A percentile compares a stretch with the other conserved stretches of the same genome.
phyloP scores from a whole-genome alignment of 2,329 filamentous ascomycete species.

The Teratosphaeria pseudoeucalypti region DNA sequence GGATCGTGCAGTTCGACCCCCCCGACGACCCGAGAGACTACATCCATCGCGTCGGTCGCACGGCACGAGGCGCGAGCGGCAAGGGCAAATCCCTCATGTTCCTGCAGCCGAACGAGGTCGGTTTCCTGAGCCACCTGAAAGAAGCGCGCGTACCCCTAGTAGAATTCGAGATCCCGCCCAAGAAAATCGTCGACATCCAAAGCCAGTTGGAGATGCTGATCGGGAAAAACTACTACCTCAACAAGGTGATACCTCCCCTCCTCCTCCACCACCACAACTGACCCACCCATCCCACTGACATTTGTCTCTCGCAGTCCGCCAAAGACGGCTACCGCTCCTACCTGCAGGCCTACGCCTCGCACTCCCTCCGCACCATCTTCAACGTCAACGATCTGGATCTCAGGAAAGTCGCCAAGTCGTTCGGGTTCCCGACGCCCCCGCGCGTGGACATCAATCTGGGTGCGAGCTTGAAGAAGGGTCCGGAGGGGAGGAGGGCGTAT shows the following conservation, averaged over 20 bases:
- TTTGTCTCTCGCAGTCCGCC: conserved; percentile 38
- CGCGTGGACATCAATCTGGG: conserved; percentile 70
- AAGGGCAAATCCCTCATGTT: conserved; percentile 89
- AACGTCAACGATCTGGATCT: conserved; percentile 74
- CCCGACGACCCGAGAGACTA: conserved; percentile 53
- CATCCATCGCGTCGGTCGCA: conserved; percentile 92
- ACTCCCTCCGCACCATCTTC: conserved; percentile 72
- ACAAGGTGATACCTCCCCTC: conserved; percentile 49
- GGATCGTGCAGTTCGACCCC: conserved; percentile 92
- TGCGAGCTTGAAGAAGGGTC: conserved; percentile 63
- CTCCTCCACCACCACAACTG: neutral
- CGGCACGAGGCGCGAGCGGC: conserved; percentile 70
- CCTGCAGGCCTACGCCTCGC: conserved; percentile 87
- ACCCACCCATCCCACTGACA: neutral
- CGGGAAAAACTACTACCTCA: conserved; percentile 90
- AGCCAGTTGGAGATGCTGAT: conserved; percentile 85
- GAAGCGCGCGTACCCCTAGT: conserved; percentile 85
- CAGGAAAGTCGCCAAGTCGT: conserved; percentile 73
- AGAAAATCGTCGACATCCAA: conserved; percentile 78
- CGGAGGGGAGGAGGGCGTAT: conserved; percentile 62
- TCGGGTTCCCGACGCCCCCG: conserved; percentile 68
- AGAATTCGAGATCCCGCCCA: conserved; percentile 88
- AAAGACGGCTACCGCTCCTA: conserved; percentile 77
- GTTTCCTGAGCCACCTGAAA: conserved; percentile 85
- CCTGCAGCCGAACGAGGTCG: conserved; percentile 81